Evolutionary conservation across 1,284 basidiomycete genomes (phyloP), one percentile per base, ranked within the genome.

Genomic region (Ganoderma boninense): DNA sequence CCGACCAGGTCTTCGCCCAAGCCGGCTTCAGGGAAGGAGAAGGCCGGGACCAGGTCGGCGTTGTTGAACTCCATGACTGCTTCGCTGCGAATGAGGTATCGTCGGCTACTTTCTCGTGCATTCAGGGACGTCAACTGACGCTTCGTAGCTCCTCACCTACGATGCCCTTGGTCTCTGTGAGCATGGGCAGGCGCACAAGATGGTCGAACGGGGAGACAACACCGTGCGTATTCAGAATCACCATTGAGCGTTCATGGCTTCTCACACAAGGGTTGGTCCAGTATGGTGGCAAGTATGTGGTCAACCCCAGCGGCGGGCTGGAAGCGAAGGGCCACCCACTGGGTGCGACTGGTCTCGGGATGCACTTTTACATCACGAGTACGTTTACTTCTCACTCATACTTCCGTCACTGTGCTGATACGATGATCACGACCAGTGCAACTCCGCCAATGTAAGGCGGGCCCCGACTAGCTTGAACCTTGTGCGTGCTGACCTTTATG

Each of bases 281-380:
- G 89, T 95, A 94, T 72, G 94, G 94, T 40, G 95, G 95, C 16
- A 95, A 95, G 80, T 96, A 89, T 73, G 93, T 96, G n/a, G 82
- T 97, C 64, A 97, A 97, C 77, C 94, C 95, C 0, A 92, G 91
- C 67, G 95, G 95, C 44, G 95, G 95, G 0, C 86, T 97, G 42
- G 94, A 96, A 79, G 93, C 93, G 43, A 96, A 96, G 79, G 95
- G 95, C 1, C 92, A 95, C 79, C 94, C 94, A 2, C 85, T 96
- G 26, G 95, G 95, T 56, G 95, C 95, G 1, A 95, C 93, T 8
- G 95, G 95, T 1, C 81, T 96, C 20, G 95, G 93, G 44, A 96
- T 95, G 94, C 92, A 95, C 78, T 95, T 95, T 80, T 96, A 95
- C 79, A 93, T 96, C 72, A 87, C 90, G 74, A 93, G 91, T 91